phyloP scores from a whole-genome alignment of 805 yeast genomes.

The Diddensiella transvaalensis region DNA sequence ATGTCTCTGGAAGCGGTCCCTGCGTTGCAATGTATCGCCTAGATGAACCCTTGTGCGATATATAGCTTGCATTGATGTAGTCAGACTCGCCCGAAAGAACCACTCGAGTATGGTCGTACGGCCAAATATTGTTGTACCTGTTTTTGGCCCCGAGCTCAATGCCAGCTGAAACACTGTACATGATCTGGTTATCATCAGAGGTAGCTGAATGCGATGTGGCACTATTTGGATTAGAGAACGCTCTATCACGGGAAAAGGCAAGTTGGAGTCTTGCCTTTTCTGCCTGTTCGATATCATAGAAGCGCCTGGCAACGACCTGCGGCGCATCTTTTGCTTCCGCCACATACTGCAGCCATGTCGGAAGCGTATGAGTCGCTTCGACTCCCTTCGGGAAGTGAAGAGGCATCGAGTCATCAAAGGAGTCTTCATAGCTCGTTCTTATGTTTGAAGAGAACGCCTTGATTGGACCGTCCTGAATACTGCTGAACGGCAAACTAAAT shows the following conservation, averaged over 20 bases:
- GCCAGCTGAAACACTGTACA: conserved; percentile 62
- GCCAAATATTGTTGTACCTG: conserved; percentile 83
- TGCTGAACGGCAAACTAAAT: conserved; percentile 23
- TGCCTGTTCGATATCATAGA: conserved; percentile 60
- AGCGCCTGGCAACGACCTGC: conserved; percentile 46
- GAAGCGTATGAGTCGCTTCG: conserved; percentile 34
- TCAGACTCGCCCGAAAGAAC: conserved; percentile 43
- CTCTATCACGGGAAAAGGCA: conserved; percentile 33
- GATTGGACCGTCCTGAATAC: conserved; percentile 22
- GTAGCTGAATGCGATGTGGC: conserved; percentile 1
- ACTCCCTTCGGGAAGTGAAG: conserved; percentile 12
- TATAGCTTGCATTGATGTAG: conserved; percentile 84
- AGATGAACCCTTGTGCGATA: conserved; percentile 38
- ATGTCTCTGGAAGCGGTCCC: conserved; percentile 79
- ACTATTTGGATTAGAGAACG: conserved; percentile 8
- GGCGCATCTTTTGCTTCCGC: conserved; percentile 39
- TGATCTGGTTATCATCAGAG: conserved; percentile 24
- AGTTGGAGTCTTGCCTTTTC: conserved; percentile 65
- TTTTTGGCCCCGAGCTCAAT: conserved; percentile 79
- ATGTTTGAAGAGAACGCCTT: conserved; percentile 30
- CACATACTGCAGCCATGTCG: conserved; percentile 50
- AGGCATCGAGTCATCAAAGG: conserved; percentile 28
- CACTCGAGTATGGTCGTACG: conserved; percentile 83
- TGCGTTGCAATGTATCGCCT: conserved; percentile 81
- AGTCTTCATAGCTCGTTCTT: conserved; percentile 27